phyloP scores from a whole-genome alignment of 495 filamentous ascomycete species.

The Parmelia sp. region DNA sequence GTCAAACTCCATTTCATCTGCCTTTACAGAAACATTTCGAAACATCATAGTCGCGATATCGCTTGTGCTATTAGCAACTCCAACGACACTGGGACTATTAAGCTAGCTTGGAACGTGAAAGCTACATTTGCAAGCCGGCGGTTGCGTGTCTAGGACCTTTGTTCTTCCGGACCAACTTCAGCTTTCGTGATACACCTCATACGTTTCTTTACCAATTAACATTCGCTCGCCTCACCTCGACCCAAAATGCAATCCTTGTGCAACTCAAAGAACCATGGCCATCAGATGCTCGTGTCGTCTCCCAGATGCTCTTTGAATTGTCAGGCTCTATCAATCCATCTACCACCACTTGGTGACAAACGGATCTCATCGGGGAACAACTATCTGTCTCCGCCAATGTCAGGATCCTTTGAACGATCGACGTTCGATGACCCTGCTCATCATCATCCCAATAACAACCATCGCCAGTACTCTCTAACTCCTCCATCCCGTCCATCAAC shows the following conservation, averaged over 20 bases:
- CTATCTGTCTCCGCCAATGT: constrained; percentile 30
- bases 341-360: constrained; percentile 25
- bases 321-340: constrained; percentile 27
- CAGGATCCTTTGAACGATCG: constrained; percentile 26
- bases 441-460: constrained; percentile 17
- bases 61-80: constrained; percentile 15
- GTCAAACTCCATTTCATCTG: constrained; percentile 5
- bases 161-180: constrained; percentile 15
- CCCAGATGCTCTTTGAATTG: constrained; percentile 27
- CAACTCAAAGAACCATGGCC: constrained; percentile 21
- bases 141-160: constrained; percentile 10
- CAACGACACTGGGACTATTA: constrained; percentile 8
- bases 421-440: constrained; percentile 24
- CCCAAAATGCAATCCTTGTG: constrained; percentile 21
- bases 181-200: constrained; percentile 13
- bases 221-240: constrained; percentile 11
- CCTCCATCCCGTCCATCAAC: constrained; percentile 20
- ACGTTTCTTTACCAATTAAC: constrained; percentile 5
- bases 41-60: constrained; percentile 15
- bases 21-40: constrained; percentile 9
- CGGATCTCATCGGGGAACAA: constrained; percentile 15
- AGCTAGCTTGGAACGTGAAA: constrained; percentile 7
- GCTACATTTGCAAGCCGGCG: constrained; percentile 10
- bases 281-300: constrained; percentile 27
- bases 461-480: constrained; percentile 21